These are phyloP conservation scores for Colletotrichum plurivorum DNA, from an alignment of 2,329 filamentous ascomycete species.

Conservation along the genomic window DNA sequence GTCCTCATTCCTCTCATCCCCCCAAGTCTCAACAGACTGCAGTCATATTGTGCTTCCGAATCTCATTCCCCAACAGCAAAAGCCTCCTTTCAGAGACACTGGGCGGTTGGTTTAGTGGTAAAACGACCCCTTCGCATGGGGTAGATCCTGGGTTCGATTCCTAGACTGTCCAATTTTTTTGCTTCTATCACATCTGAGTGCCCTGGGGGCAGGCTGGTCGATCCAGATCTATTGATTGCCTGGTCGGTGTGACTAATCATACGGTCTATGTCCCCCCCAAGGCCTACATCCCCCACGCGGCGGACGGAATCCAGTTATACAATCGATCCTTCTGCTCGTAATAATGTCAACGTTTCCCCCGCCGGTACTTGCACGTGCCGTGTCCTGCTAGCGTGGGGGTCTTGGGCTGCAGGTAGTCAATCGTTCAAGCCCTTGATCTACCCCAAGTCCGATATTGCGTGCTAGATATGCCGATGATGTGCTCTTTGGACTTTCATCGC, in stretches of 20 bases:
- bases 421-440: neutral
- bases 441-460: slow-evolving; percentile 12
- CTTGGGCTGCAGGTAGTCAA: neutral
- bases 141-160: too few species aligned
- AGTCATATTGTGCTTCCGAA: too few species aligned
- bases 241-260: neutral
- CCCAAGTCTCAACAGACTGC: too few species aligned
- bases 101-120: too few species aligned
- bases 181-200: slow-evolving; percentile 49
- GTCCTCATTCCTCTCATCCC: too few species aligned
- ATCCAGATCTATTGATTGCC: slow-evolving; percentile 60
- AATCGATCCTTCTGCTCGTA: too few species aligned
- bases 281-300: neutral
- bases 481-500: neutral
- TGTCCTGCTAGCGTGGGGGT: neutral
- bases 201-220: slow-evolving; percentile 63
- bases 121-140: too few species aligned
- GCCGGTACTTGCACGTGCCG: slow-evolving; percentile 6
- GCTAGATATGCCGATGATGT: slow-evolving; percentile 24
- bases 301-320: too few species aligned
- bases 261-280: neutral
- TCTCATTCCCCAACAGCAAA: too few species aligned
- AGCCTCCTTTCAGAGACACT: too few species aligned
- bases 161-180: too few species aligned
- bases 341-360: slow-evolving; percentile 11